Evolutionary conservation across 2,329 filamentous ascomycete genomes (phyloP), one percentile per base, ranked within the genome.

Genomic region (Fusarium dlaminii): DNA sequence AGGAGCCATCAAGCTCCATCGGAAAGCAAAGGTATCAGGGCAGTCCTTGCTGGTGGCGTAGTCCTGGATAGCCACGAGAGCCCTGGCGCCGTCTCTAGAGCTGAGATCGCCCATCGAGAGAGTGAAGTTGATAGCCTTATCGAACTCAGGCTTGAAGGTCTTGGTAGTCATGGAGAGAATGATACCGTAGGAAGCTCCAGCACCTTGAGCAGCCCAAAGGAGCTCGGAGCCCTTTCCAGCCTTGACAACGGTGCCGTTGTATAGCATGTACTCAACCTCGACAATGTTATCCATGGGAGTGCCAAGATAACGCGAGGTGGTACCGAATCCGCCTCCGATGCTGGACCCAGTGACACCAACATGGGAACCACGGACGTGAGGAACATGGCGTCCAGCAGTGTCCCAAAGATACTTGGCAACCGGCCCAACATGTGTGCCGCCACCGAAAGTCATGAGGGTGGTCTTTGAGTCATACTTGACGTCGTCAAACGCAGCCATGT

Each of bases 391-490:
- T 2, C 76, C 76, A 30, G 76, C 68, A 3, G 73, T 72, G 36
- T 78, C 76, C 76, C 76, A 78, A 3, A 78, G 76, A 29, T 78
- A 66, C 65, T 78, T 78, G 24, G 58, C 32, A 8, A 72, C 65
- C 1, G 76, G 75, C 0, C 76, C 76, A n/a, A 78, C 73, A 36
- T 78, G 76, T 1, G 72, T 59, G 6, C 76, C 76, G 9, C 76
- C 76, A 2, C 73, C 76, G 24, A 76, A 78, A 8, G 71, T 78
- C n/a, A 78, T 18, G 4, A 69, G 43, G 1, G 59, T 73, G 13
- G 32, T 73, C 32, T 62, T 57, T 8, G 59, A 20, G 46, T 78
- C 73, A 24, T 78, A 78, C 55, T 48, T 78, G 54, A 75, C 63
- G 12, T 73, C 51, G 22, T 78, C 65, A 48, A 78, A 78, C 4